phyloP scores from a whole-genome alignment of 306 rosid genomes.

The Acacia confusa region DNA sequence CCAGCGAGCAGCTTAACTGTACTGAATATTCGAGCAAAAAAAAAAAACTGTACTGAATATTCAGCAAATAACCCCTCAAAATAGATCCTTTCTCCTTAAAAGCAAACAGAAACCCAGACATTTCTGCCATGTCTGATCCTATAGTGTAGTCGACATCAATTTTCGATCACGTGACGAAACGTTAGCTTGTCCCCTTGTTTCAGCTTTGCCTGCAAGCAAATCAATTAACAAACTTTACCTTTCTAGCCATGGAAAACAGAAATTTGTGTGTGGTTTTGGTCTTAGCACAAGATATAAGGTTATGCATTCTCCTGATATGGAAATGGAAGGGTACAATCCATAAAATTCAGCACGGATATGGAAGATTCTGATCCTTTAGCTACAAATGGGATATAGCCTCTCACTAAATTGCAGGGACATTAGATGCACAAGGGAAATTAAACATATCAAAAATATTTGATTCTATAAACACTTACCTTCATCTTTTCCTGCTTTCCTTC shows the following conservation, averaged over 20 bases:
- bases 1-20: not conserved
- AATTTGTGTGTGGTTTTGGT: not conserved
- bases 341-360: not conserved
- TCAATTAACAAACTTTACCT: not conserved
- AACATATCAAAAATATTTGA: slow-evolving; percentile 8
- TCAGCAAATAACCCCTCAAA: not conserved
- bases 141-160: slow-evolving; percentile 31
- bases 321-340: not conserved
- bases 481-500: slow-evolving; percentile 64
- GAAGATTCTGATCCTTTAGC: not conserved
- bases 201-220: slow-evolving; percentile 56
- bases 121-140: slow-evolving; percentile 28
- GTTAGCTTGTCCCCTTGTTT: slow-evolving; percentile 41
- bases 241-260: not conserved
- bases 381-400: not conserved
- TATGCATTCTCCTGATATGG: not conserved
- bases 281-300: not conserved
- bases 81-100: not conserved
- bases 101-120: slow-evolving; percentile 20
- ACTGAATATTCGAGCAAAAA: not conserved
- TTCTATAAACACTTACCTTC: slow-evolving; percentile 52
- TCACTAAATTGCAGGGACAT: not conserved
- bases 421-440: not conserved
- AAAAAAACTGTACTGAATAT: not conserved
- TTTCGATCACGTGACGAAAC: slow-evolving; percentile 44